Evolutionary conservation across 148 eudicot species (phyloP), one percentile per base, ranked within the genome.

Genomic region (Dianthus caryophyllus): DNA sequence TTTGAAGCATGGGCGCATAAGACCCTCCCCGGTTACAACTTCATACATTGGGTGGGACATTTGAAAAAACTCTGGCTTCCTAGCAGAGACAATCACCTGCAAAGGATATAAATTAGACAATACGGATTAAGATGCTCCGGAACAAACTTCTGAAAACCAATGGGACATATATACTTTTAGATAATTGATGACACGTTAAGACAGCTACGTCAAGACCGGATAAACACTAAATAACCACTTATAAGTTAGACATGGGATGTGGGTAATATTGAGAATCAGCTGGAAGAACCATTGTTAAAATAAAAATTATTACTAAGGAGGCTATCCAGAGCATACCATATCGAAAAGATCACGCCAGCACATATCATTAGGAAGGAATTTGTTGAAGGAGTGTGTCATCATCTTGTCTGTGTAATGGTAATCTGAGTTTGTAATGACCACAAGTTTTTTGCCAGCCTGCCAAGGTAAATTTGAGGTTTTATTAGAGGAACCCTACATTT

Each of bases 1-100:
- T 83, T 89, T 89, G 67, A 89, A 93, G 75, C 95, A 93, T 46
- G 98, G 98, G 71, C 96, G 96, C 98, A 93, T 89, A 16, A 93
- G 82, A 67, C 98, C 98, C 72, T 89, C 98, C 54, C 77, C 88
- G 10, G 98, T 93, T 77, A 93, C 98, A 69, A 93, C 88, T 83
- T 93, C 98, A 75, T 93, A 89, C 88, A 93, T 73, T 14, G 98
- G 98, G 68, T 93, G 98, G 26, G 98, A 81, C 88, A 81, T 89
- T 69, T 89, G 98, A 73, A 93, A 93, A 75, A 93, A 93, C 76
- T 93, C 98, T 68, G 98, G 98, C 82, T 93, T 93, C 68, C 98
- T 85, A 54, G 98, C 89, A 44, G 98, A 93, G 70, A 89, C 96
- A 54, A 93, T 93, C 65, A 93, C 96, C 98, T 93, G 68, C 43